phyloP scores from a whole-genome alignment of 495 filamentous ascomycete genomes.

The Penicillium soppii region DNA sequence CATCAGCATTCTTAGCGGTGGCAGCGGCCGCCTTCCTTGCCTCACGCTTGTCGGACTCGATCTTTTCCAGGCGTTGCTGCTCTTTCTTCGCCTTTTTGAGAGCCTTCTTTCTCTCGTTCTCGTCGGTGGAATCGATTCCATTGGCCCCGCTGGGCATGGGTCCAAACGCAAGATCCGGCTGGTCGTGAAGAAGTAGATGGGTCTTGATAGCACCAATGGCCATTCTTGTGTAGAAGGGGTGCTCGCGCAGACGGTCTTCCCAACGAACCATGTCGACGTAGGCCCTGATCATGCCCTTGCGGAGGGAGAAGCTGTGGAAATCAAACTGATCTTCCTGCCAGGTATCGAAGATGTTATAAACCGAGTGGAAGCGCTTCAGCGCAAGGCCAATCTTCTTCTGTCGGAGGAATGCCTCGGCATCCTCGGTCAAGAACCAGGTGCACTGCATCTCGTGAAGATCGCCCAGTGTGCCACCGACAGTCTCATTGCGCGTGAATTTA shows the following conservation, averaged over 20 bases:
- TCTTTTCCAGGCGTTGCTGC: slow-evolving; percentile 77
- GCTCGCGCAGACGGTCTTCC: slow-evolving; percentile 87
- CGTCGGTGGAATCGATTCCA: slow-evolving; percentile 56
- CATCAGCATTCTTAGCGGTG: slow-evolving; percentile 47
- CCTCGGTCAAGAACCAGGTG: slow-evolving; percentile 94
- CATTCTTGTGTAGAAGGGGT: slow-evolving; percentile 89
- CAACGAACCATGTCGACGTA: slow-evolving; percentile 96
- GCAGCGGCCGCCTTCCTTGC: slow-evolving; percentile 50
- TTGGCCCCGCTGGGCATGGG: slow-evolving; percentile 54
- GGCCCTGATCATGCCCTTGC: slow-evolving; percentile 91
- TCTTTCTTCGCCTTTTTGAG: slow-evolving; percentile 95
- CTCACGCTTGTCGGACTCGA: slow-evolving; percentile 77
- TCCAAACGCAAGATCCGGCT: slow-evolving; percentile 61
- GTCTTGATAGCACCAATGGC: slow-evolving; percentile 78
- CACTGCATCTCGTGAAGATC: slow-evolving; percentile 99
- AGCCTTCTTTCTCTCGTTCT: slow-evolving; percentile 84
- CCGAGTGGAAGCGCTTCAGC: slow-evolving; percentile 82
- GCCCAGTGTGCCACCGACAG: slow-evolving; percentile 79
- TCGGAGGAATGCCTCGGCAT: slow-evolving; percentile 84
- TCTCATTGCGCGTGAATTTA: slow-evolving; percentile 90
- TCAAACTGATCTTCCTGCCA: slow-evolving; percentile 99
- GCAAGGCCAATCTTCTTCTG: slow-evolving; percentile 81
- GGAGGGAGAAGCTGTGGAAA: slow-evolving; percentile 94
- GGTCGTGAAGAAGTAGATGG: slow-evolving; percentile 78
- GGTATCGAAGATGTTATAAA: slow-evolving; percentile 90